These are phyloP conservation scores for Pyrenophora tritici-repentis DNA, from an alignment of 2,329 filamentous ascomycete species.

Conservation along the genomic window DNA sequence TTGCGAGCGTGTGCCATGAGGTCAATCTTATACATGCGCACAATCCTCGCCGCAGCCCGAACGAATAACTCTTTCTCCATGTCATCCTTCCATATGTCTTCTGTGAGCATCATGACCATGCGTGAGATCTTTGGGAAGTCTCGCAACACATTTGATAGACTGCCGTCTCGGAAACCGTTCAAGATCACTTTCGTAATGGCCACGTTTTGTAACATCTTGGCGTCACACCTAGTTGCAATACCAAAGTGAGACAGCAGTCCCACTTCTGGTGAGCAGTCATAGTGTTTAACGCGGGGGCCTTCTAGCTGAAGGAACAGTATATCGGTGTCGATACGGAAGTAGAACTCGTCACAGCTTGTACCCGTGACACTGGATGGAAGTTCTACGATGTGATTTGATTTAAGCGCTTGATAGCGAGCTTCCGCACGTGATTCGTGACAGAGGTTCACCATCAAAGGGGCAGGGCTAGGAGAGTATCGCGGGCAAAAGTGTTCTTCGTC, in stretches of 20 bases:
- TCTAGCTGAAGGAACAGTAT: conserved; percentile 23
- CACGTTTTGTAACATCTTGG: conserved; percentile 13
- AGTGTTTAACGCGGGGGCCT: conserved; percentile 17
- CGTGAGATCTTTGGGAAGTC: conserved; percentile 23
- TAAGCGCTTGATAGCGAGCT: conserved; percentile 23
- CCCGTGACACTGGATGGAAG: conserved; percentile 6
- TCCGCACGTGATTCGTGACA: conserved; percentile 29
- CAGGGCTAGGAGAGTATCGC: conserved; percentile 25
- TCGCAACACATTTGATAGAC: conserved; percentile 25
- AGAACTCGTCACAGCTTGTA: conserved; percentile 12
- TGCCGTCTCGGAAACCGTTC: conserved; percentile 21
- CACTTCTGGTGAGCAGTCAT: conserved; percentile 25
- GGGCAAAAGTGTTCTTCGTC: conserved; percentile 27
- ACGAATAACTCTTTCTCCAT: conserved; percentile 20
- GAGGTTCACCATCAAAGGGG: conserved; percentile 20
- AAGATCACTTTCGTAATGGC: conserved; percentile 23
- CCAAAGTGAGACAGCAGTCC: conserved; percentile 29
- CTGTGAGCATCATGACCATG: conserved; percentile 24
- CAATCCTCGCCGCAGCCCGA: conserved; percentile 24
- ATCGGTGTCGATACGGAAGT: conserved; percentile 28
- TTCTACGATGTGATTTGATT: conserved; percentile 16
- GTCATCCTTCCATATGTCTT: conserved; percentile 5
- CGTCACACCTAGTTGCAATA: conserved; percentile 12
- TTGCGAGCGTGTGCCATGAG: conserved; percentile 1
- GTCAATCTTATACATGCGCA: conserved; percentile 23